These are phyloP conservation scores for Mycena rosella DNA, from an alignment of 768 basidiomycete genomes.

Conservation along the genomic window DNA sequence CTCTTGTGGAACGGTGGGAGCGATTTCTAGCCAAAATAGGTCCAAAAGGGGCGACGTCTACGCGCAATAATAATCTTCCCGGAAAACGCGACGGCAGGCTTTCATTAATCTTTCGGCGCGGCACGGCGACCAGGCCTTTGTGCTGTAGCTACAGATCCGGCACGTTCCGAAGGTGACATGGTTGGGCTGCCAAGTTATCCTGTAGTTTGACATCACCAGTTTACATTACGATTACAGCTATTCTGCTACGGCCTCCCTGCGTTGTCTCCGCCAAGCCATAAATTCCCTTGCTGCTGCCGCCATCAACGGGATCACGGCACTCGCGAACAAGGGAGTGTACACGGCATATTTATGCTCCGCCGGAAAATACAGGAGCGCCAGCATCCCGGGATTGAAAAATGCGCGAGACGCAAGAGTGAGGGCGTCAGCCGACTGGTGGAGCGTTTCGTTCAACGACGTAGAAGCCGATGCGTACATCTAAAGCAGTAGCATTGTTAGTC, in stretches of 20 bases:
- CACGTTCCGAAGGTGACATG: no score
- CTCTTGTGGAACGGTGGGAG: no score
- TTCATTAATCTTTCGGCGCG: no score
- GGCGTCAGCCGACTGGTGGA: constrained; percentile 73
- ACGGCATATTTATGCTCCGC: constrained; percentile 98
- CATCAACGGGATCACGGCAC: constrained; percentile 85
- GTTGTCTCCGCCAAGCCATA: constrained; percentile 67
- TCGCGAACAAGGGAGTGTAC: constrained; percentile 95
- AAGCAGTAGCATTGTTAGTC: neutral
- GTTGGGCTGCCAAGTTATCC: no score
- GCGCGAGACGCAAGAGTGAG: constrained; percentile 81
- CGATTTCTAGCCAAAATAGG: no score
- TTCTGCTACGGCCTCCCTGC: constrained; percentile 20
- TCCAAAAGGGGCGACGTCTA: no score
- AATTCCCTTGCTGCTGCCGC: constrained; percentile 82
- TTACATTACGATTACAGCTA: constrained; percentile 5
- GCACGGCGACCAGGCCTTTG: no score
- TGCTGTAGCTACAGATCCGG: no score
- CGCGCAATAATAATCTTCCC: no score
- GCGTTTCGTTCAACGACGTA: constrained; percentile 46
- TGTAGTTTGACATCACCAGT: no score
- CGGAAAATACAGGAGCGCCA: constrained; percentile 96
- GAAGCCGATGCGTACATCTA: constrained; percentile 28
- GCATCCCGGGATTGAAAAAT: constrained; percentile 97
- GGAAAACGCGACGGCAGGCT: no score